Evolutionary conservation across 768 basidiomycete genomes (phyloP).

Genomic region (Amanita molliuscula): DNA sequence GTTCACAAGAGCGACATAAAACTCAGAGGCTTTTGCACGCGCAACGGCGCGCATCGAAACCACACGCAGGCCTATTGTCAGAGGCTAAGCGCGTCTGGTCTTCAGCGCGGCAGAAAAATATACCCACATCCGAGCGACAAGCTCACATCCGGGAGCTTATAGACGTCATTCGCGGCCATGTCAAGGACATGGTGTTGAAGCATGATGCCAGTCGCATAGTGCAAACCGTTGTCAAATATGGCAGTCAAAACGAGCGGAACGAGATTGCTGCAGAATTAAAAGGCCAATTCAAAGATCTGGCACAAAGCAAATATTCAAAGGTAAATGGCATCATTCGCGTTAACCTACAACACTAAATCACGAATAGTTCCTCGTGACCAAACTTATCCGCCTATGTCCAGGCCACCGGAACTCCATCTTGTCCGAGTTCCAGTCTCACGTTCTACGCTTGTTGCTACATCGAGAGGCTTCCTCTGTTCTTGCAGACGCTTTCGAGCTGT

Average conservation of each 20-base stretch:
- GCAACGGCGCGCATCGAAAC: slow-evolving; percentile 69
- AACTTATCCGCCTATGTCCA: slow-evolving; percentile 70
- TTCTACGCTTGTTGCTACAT: slow-evolving; percentile 73
- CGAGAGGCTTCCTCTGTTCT: slow-evolving; percentile 76
- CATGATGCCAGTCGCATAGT: slow-evolving; percentile 87
- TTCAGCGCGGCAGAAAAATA: slow-evolving; percentile 60
- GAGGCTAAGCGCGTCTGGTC: slow-evolving; percentile 76
- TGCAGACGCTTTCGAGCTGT: slow-evolving; percentile 83
- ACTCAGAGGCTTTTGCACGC: slow-evolving; percentile 56
- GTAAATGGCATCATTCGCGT: slow-evolving; percentile 21
- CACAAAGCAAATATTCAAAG: slow-evolving; percentile 87
- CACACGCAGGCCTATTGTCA: slow-evolving; percentile 56
- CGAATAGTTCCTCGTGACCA: slow-evolving; percentile 65
- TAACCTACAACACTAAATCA: background rate
- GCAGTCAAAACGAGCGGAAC: slow-evolving; percentile 62
- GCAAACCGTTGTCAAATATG: slow-evolving; percentile 75
- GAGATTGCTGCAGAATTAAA: slow-evolving; percentile 79
- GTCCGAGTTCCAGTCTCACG: slow-evolving; percentile 64
- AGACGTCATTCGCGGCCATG: slow-evolving; percentile 65
- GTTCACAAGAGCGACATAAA: slow-evolving; percentile 59
- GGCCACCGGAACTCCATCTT: slow-evolving; percentile 68
- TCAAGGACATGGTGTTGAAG: slow-evolving; percentile 81
- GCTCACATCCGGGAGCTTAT: slow-evolving; percentile 68
- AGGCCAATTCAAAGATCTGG: slow-evolving; percentile 67
- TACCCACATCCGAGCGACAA: slow-evolving; percentile 60